Base-by-base conservation (phyloP, 768 basidiomycete genomes). In the Hebeloma cylindrosporum region DNA sequence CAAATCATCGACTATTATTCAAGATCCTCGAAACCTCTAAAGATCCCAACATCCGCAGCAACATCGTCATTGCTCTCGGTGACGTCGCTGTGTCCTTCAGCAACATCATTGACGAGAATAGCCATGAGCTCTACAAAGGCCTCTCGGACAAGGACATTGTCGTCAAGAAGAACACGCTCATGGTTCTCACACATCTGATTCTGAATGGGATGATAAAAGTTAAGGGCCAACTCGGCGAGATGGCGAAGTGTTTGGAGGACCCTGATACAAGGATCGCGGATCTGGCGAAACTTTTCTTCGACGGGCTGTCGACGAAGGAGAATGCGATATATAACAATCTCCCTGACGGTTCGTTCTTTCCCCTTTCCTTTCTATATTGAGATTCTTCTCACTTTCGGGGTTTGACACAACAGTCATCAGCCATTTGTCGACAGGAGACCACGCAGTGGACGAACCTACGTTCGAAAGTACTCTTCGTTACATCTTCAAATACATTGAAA, bases 131-230 rank as follows among this genome's bases (percentile, higher is more conserved):
- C 2, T 99, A 98, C 73, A 88, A 86, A 59, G 95, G 95, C 2
- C 78, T 98, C 26, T 86, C 89, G 8, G 96, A 99, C 63, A 71
- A 70, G 29, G 80, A 95, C 55, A 67, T 91, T 7, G 79, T 86
- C 29, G 95, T 99, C 52, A 99, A 98, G 82, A 98, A 98, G 77
- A 98, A 98, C 68, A 96, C 95, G 26, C 77, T 99, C 33, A 98
- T 98, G 95, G 96, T 98, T 22, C 74, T 98, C 44, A 95, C 93
- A 8, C 93, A 97, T 63, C 69, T 99, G 48, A 98, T 98, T 60
- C 69, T 99, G 50, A 97, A 97, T 57, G 95, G 95, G 2, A 97
- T 98, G 96, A 89, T 99, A 77, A 99, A 98, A 67, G 94, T 98
- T 55, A 98, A 99, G 68, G 96, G 96, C 1, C 95, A 99, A 62